Evolutionary conservation across 176 grass and related monocot genomes (phyloP), one percentile per base, ranked within the genome.

Genomic region (Carex parvula): DNA sequence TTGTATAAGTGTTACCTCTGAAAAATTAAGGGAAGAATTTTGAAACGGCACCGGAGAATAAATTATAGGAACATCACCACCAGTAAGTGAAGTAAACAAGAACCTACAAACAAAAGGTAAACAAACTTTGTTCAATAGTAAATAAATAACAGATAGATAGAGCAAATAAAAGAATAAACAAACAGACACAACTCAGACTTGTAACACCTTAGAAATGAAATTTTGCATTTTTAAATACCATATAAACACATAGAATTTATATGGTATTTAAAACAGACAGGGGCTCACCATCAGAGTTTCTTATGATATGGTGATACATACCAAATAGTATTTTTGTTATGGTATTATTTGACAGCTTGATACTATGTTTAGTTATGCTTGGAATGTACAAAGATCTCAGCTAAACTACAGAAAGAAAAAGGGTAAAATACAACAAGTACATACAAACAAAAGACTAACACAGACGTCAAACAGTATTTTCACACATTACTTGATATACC

Each of bases 41-140:
- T 88, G 86, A 81, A 95, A 99, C 41, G 89, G 81, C 46, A 87
- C 87, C 0, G 96, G 91, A 35, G 96, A 93, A 87, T 99, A 93
- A 33, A 99, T 86, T 24, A 79, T 37, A 16, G 91, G 96, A 86
- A 99, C 89, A 70, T 99, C 96, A 22, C 72, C 84, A 20, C 83
- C 86, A 75, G 84, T 85, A 70, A 99, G 80, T 52, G 91, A 99
- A 64, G 81, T 90, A 11, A 92, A 62, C 26, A 92, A 85, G 37
- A 84, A 90, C 88, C 96, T 99, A 77, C 68, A 85, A 70, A 83
- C 59, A 71, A 17, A 73, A 64, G 80, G 15, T 56, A 88, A 35
- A 59, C 82, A 22, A 79, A 62, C 2, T 70, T 76, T 72, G 22
- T 64, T 83, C 20, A 13, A 84, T 84, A 80, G 7, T 72, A 18